Evolutionary conservation across 305 asterid species (phyloP).

Genomic region (Fraxinus albicans): DNA sequence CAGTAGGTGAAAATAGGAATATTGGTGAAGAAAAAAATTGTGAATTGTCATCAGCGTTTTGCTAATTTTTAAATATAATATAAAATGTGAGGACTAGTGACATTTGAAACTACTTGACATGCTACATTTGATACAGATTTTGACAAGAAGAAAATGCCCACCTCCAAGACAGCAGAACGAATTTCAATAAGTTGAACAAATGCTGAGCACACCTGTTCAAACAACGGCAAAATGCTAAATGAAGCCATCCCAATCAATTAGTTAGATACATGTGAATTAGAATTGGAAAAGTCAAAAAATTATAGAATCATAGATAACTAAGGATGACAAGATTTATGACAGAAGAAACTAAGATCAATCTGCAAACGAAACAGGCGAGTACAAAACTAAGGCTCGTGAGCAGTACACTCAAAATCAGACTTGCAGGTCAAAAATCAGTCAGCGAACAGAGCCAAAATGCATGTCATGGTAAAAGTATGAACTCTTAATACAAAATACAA

Average conservation of each 20-base stretch:
- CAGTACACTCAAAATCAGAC: conserved; percentile 2
- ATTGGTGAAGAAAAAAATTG: not conserved
- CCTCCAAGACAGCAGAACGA: conserved; percentile 79
- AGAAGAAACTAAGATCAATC: not conserved
- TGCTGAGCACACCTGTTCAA: conserved; percentile 88
- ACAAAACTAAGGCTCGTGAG: conserved; percentile 12
- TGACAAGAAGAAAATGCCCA: conserved; percentile 26
- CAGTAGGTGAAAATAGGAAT: not conserved
- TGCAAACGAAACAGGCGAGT: not conserved
- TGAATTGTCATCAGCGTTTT: not conserved
- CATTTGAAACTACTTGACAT: conserved; percentile 8
- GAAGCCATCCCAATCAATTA: conserved; percentile 16
- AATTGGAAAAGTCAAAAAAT: not conserved
- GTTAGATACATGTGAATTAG: not conserved
- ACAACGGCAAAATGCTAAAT: conserved; percentile 13
- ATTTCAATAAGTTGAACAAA: conserved; percentile 94
- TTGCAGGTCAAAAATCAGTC: not conserved
- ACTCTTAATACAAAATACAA: conserved; percentile 8
- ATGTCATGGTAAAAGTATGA: conserved; percentile 4
- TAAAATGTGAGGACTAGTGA: not conserved
- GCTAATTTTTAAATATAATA: conserved; percentile 3
- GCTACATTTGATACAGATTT: not conserved
- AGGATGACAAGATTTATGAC: not conserved
- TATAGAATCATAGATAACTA: not conserved
- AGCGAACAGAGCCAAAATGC: not conserved